These are phyloP conservation scores for Gentiana macrophylla DNA, from an alignment of 257 asterid genomes.

Conservation along the genomic window DNA sequence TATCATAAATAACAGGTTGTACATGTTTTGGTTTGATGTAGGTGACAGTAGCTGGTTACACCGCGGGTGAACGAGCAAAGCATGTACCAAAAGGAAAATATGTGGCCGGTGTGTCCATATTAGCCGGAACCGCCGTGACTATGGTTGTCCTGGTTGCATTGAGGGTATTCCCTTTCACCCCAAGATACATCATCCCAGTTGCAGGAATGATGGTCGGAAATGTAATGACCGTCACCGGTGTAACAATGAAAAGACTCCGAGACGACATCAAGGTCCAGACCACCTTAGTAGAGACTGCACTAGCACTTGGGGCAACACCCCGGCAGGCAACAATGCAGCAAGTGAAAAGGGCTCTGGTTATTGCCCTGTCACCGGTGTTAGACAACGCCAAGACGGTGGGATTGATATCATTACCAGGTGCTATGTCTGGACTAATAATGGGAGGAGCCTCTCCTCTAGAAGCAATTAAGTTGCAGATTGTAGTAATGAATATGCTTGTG, in stretches of 20 bases:
- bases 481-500: slow-evolving; percentile 82
- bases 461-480: slow-evolving; percentile 80
- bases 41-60: slow-evolving; percentile 77
- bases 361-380: slow-evolving; percentile 80
- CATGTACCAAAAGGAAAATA: slow-evolving; percentile 80
- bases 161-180: slow-evolving; percentile 79
- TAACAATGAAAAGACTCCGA: slow-evolving; percentile 80
- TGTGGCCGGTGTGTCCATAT: slow-evolving; percentile 70
- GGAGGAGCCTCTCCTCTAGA: slow-evolving; percentile 94
- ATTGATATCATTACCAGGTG: slow-evolving; percentile 86
- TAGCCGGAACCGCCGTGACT: slow-evolving; percentile 62
- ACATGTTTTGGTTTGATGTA: slow-evolving; percentile 5
- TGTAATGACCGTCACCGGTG: slow-evolving; percentile 91
- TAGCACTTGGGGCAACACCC: slow-evolving; percentile 93
- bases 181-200: slow-evolving; percentile 76
- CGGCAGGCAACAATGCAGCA: slow-evolving; percentile 84
- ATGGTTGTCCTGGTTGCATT: slow-evolving; percentile 46
- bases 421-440: slow-evolving; percentile 95
- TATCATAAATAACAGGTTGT: too few relatives aligned
- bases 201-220: slow-evolving; percentile 98
- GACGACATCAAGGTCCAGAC: slow-evolving; percentile 85
- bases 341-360: slow-evolving; percentile 67
- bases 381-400: slow-evolving; percentile 95
- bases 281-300: slow-evolving; percentile 74
- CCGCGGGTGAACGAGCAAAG: slow-evolving; percentile 91